Evolutionary conservation across 2,329 filamentous ascomycete genomes (phyloP).

Genomic region (Colletotrichum truncatum): DNA sequence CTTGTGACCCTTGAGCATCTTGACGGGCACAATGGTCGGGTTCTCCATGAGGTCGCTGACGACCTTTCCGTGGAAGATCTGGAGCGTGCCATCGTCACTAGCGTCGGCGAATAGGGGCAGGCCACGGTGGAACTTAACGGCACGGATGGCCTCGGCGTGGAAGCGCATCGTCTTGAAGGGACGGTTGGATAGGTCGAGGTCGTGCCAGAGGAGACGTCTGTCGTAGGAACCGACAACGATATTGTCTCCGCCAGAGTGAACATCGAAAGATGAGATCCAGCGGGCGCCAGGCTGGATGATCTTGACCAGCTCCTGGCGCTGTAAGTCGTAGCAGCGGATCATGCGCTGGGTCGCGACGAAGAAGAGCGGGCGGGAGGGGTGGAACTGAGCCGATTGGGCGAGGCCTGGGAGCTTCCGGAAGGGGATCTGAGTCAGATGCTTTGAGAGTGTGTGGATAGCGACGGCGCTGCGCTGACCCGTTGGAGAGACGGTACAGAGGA

Average conservation of each 20-base stretch:
- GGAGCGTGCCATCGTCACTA: constrained; percentile 91
- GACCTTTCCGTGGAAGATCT: constrained; percentile 97
- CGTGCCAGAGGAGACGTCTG: constrained; percentile 93
- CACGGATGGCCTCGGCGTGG: constrained; percentile 89
- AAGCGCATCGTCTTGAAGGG: constrained; percentile 98
- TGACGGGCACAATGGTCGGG: constrained; percentile 94
- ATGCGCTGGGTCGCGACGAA: constrained; percentile 96
- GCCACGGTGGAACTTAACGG: constrained; percentile 86
- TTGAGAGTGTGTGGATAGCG: constrained; percentile 92
- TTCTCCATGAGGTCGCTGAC: constrained; percentile 96
- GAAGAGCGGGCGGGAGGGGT: constrained; percentile 90
- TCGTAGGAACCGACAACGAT: constrained; percentile 95
- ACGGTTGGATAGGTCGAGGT: constrained; percentile 87
- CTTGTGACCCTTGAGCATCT: constrained; percentile 91
- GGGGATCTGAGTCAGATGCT: constrained; percentile 93
- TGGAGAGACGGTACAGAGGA: constrained; percentile 91
- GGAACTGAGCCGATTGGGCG: constrained; percentile 91
- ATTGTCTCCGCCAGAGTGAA: constrained; percentile 94
- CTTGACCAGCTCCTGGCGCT: constrained; percentile 90
- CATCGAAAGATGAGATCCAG: constrained; percentile 92
- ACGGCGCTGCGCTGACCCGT: constrained; percentile 81
- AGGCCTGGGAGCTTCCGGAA: constrained; percentile 82
- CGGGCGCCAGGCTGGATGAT: constrained; percentile 92
- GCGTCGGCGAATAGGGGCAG: constrained; percentile 92
- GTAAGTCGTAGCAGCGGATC: constrained; percentile 93